phyloP scores from a whole-genome alignment of 352 stramenopile species.

The Blastocystis sp. region DNA sequence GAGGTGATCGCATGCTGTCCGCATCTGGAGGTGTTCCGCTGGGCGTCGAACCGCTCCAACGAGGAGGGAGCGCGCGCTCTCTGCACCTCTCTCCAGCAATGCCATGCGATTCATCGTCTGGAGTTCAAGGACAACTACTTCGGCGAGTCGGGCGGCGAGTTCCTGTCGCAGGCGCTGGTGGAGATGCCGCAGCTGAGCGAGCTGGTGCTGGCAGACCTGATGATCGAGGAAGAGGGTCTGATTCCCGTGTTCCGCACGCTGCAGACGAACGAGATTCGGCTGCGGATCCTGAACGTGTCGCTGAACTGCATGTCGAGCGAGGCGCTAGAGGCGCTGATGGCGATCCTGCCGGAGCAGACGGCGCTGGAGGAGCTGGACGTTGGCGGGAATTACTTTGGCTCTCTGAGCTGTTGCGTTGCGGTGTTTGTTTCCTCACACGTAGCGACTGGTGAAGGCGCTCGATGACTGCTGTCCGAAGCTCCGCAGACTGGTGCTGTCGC shows the following conservation, averaged over 20 bases:
- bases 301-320: background rate
- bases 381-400: background rate
- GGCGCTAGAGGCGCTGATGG: background rate
- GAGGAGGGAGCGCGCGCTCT: slow-evolving; percentile 34
- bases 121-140: slow-evolving; percentile 54
- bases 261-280: background rate
- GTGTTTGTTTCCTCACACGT: background rate
- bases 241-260: background rate
- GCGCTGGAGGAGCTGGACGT: background rate
- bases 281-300: background rate
- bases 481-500: background rate
- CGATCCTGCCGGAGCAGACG: background rate
- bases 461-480: background rate
- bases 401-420: background rate
- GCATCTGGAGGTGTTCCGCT: slow-evolving; percentile 33
- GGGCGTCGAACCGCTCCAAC: background rate
- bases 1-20: background rate
- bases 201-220: background rate
- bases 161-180: background rate
- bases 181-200: slow-evolving; percentile 14
- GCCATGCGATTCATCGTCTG: background rate
- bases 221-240: background rate
- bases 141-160: slow-evolving; percentile 4
- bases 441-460: background rate
- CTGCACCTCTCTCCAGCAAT: background rate